These are phyloP conservation scores for Paramecium pentaurelia DNA, from an alignment of 73 alveolate species.

Conservation along the genomic window DNA sequence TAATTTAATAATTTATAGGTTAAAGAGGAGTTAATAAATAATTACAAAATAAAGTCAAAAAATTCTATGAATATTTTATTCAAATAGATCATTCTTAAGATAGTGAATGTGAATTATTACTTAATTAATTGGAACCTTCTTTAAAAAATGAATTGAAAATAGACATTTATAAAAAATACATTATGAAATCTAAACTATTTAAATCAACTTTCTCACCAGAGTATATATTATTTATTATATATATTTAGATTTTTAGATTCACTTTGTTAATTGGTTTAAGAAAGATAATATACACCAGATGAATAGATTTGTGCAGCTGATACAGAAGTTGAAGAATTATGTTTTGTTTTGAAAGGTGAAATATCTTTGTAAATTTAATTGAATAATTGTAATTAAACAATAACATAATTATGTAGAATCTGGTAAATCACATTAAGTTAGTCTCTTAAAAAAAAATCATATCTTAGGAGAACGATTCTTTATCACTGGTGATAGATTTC, in stretches of 20 bases:
- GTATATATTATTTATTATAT: neutral
- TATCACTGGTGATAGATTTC: neutral
- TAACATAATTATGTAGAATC: neutral
- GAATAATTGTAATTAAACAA: neutral
- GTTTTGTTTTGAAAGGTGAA: constrained; percentile 50
- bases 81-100: constrained; percentile 52
- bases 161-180: constrained; percentile 8
- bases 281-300: constrained; percentile 32
- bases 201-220: constrained; percentile 36
- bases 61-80: constrained; percentile 43
- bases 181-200: constrained; percentile 4
- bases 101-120: neutral
- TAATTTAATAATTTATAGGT: constrained; percentile 3
- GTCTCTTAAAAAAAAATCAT: constrained; percentile 1
- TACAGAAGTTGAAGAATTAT: neutral
- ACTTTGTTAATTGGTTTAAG: neutral
- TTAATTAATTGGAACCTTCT: constrained; percentile 20
- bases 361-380: neutral
- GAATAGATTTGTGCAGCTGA: constrained; percentile 21
- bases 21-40: constrained; percentile 11
- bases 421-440: neutral
- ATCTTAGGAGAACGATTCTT: constrained; percentile 38
- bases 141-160: constrained; percentile 37
- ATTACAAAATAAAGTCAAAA: constrained; percentile 35
- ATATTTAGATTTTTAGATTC: constrained; percentile 3